A percentile compares a stretch with the other conserved stretches of the same genome.
Conservation (phyloP, 108 stramenopile genomes). For the Pseudonitzschia multistriata region DNA sequence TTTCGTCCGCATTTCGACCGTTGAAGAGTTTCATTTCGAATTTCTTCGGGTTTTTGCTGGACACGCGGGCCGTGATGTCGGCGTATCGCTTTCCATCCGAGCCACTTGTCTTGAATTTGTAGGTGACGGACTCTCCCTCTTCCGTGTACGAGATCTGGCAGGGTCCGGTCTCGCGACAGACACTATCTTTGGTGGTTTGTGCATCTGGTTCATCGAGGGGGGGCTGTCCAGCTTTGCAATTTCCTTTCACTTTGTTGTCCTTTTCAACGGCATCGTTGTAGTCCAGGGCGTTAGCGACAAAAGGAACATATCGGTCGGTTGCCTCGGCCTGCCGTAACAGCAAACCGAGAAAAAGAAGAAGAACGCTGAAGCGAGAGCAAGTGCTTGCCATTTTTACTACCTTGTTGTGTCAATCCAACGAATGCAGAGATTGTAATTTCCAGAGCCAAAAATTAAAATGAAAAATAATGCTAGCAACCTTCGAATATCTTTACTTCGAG, state of each 20-base stretch:
- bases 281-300: neutral
- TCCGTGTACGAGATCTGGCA: slow-evolving; percentile 1
- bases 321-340: too few species aligned
- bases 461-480: too few species aligned
- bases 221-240: neutral
- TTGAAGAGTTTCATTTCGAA: neutral
- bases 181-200: neutral
- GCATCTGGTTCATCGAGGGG: slow-evolving; percentile 11
- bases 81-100: neutral
- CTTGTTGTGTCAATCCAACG: too few species aligned
- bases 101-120: slow-evolving; percentile 4
- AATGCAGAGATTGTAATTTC: too few species aligned
- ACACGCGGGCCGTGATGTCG: slow-evolving; percentile 2
- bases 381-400: too few species aligned
- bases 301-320: slow-evolving; percentile 3
- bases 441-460: too few species aligned
- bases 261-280: slow-evolving; percentile 2
- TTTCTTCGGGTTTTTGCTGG: neutral
- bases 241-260: neutral
- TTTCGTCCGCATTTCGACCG: neutral
- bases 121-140: neutral
- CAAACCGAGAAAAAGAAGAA: too few species aligned
- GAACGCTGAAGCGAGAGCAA: too few species aligned
- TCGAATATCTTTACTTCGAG: too few species aligned
- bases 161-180: neutral